Evolutionary conservation across 1,139 yeast genomes (phyloP).

Genomic region (Diutina ranongensis): DNA sequence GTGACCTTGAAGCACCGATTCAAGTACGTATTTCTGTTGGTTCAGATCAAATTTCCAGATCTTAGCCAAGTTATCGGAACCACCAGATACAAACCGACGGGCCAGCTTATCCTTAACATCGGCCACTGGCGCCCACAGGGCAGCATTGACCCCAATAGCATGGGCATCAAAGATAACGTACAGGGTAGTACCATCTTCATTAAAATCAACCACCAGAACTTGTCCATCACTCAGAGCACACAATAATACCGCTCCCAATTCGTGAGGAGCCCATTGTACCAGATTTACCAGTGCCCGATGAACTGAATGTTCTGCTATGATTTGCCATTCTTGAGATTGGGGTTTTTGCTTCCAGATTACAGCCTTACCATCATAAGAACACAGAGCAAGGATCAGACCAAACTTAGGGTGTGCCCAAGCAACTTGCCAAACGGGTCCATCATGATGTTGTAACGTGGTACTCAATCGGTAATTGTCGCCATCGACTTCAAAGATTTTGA

Average conservation of each 20-base stretch:
- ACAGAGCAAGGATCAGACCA: conserved; percentile 88
- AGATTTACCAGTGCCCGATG: conserved; percentile 94
- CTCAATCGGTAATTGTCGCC: conserved; percentile 62
- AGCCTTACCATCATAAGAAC: conserved; percentile 92
- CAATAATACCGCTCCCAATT: conserved; percentile 82
- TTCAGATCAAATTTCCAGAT: conserved; percentile 70
- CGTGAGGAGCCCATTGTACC: conserved; percentile 96
- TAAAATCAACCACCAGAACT: conserved; percentile 82
- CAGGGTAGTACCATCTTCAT: conserved; percentile 79
- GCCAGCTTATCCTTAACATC: conserved; percentile 23
- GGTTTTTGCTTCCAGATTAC: conserved; percentile 82
- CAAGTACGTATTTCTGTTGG: conserved; percentile 51
- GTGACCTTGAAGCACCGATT: conserved; percentile 78
- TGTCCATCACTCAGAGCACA: conserved; percentile 92
- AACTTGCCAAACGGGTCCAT: conserved; percentile 98
- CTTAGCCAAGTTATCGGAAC: conserved; percentile 88
- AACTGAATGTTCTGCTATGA: conserved; percentile 75
- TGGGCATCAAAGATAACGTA: conserved; percentile 66
- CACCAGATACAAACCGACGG: conserved; percentile 80
- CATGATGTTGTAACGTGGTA: conserved; percentile 82
- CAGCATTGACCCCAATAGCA: conserved; percentile 87
- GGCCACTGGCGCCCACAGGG: conserved; percentile 88
- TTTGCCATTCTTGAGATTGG: conserved; percentile 80
- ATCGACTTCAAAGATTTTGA: conserved; percentile 84
- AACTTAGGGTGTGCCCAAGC: conserved; percentile 99